Evolutionary conservation across 1,139 yeast species (phyloP), one percentile per base, ranked within the genome.

Genomic region (Blastobotrys aristatus): DNA sequence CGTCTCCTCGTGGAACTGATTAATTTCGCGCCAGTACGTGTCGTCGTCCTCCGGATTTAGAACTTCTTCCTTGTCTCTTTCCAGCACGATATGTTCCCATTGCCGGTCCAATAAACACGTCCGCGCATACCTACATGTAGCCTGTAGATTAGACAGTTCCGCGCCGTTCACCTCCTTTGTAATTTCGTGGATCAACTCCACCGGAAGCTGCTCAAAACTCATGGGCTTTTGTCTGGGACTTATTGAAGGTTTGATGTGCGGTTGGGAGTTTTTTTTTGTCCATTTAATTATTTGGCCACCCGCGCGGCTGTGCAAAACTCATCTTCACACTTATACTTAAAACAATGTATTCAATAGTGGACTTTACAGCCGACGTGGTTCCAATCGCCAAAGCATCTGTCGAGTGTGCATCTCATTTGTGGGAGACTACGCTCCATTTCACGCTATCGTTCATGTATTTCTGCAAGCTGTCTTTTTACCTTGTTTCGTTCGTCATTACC

Each of bases 31-130:
- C 14, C 33, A 14, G 16, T 13, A 14, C 33, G 7, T 6, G n/a
- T 4, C 5, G 33, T 6, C n/a, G n/a, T 13, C 33, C 13, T 13
- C n/a, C 6, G 33, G n/a, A 30, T 30, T 5, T 7, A 6, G 8
- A 10, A 5, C 27, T n/a, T 43, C 47, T n/a, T n/a, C n/a, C n/a
- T n/a, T n/a, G n/a, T n/a, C n/a, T n/a, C n/a, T n/a, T n/a, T n/a
- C n/a, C 13, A 44, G n/a, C 2, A 17, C 43, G 10, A 44, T 10
- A 44, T 44, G 47, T 7, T 30, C 32, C 47, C 47, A 44, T 16
- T 44, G 47, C 27, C 42, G 27, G 22, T 39, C 32, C n/a, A 38
- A 20, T 17, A 37, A 30, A 7, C 27, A 22, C 7, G 27, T 29
- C 14, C 47, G 24, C 18, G 30, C n/a, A 5, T 22, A 26, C 7